Conservation (phyloP, 352 stramenopile species). For the Phytophthora idaei region DNA sequence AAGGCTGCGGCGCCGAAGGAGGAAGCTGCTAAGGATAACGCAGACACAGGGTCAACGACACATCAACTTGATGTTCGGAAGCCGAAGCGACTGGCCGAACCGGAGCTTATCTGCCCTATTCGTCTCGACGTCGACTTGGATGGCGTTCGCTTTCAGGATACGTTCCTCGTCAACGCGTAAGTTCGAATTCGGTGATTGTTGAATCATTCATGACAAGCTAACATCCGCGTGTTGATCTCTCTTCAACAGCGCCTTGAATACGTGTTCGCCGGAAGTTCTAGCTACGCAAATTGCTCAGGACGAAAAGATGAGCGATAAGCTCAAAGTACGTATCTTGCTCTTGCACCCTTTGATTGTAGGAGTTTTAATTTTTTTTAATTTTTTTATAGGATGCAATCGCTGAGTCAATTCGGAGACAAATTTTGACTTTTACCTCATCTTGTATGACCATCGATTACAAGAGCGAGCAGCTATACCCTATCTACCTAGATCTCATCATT, state of each 20-base stretch:
- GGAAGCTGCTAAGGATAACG: neutral
- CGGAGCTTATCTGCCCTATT: constrained; percentile 71
- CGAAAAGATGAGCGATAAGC: constrained; percentile 55
- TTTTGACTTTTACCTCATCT: constrained; percentile 59
- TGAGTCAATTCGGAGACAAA: constrained; percentile 75
- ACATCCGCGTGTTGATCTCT: neutral
- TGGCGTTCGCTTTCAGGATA: constrained; percentile 79
- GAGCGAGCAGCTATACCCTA: constrained; percentile 55
- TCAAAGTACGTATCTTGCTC: constrained; percentile 35
- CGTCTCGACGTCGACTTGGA: constrained; percentile 81
- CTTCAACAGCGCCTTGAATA: constrained; percentile 27
- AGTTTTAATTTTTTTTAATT: constrained; percentile 7
- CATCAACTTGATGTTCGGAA: constrained; percentile 31
- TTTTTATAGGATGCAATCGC: constrained; percentile 57
- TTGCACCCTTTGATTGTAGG: neutral
- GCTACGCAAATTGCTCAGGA: constrained; percentile 65
- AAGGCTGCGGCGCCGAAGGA: constrained; percentile 5
- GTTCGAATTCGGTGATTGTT: constrained; percentile 16
- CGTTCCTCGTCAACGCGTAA: constrained; percentile 70
- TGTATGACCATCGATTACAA: constrained; percentile 33
- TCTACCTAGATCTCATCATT: constrained; percentile 77
- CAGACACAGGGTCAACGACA: constrained; percentile 14
- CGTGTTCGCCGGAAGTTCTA: constrained; percentile 55
- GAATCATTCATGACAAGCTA: constrained; percentile 1
- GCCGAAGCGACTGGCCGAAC: constrained; percentile 13